Evolutionary conservation across 768 basidiomycete genomes (phyloP).

Genomic region (Boletellus emodensis): DNA sequence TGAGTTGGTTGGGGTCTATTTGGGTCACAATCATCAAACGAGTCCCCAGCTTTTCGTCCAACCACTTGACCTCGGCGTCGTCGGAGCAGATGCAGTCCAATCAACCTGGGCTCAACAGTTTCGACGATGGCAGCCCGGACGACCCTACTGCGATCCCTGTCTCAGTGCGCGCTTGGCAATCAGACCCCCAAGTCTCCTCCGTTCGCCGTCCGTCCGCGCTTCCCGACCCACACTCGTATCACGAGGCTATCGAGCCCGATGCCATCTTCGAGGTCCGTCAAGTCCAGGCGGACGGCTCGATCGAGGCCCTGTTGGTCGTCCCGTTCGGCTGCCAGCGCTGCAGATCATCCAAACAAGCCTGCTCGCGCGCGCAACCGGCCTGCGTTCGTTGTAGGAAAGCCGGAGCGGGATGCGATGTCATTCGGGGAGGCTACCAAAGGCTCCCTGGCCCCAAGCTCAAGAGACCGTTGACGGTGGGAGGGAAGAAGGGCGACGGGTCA

Average conservation of each 20-base stretch:
- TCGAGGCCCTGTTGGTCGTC: slow-evolving; percentile 20
- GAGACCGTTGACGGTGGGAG: too few species aligned
- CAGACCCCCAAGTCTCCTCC: slow-evolving; percentile 4
- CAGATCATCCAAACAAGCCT: slow-evolving; percentile 6
- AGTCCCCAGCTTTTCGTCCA: background rate
- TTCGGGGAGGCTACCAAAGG: slow-evolving; percentile 14
- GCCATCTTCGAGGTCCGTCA: slow-evolving; percentile 28
- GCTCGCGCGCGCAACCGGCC: slow-evolving; percentile 24
- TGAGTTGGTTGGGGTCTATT: background rate
- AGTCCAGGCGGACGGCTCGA: slow-evolving; percentile 4
- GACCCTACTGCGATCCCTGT: slow-evolving; percentile 6
- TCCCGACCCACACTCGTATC: slow-evolving; percentile 17
- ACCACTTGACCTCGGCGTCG: background rate
- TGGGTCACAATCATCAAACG: background rate
- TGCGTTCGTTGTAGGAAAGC: slow-evolving; percentile 23
- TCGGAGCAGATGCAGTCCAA: slow-evolving; percentile 8
- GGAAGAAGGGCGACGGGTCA: too few species aligned
- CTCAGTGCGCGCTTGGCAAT: slow-evolving; percentile 22
- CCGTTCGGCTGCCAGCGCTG: slow-evolving; percentile 20
- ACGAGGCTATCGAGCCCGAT: slow-evolving; percentile 15
- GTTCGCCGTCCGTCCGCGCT: slow-evolving; percentile 27
- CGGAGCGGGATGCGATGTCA: background rate
- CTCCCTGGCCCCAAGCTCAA: slow-evolving; percentile 24
- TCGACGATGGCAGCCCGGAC: background rate
- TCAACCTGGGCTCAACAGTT: background rate